Base-by-base conservation (phyloP, 129 eudicot species). In the Chrysanthemum lavandulifolium region DNA sequence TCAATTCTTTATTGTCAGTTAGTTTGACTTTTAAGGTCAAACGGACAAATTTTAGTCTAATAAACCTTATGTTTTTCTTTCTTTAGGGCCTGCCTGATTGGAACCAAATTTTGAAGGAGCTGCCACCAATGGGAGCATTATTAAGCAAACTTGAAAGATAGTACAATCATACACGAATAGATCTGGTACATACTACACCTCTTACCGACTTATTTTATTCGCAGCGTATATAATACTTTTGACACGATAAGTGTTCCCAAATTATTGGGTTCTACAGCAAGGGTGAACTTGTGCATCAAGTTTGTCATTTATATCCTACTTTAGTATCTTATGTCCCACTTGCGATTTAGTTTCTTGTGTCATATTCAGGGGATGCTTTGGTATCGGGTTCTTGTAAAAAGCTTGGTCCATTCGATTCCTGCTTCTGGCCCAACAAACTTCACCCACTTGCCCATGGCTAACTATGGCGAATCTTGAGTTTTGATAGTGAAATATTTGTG, bases 101-200 rank as follows among this genome's bases (percentile, higher is more conserved):
- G 99, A 80, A 79, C 79, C 87, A 88, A 76, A 86, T 95, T 63
- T 75, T 85, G 84, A 83, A 91, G 86, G 99, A 95, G 70, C 67
- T 95, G 79, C 99, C 99, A n/a, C 84, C 88, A 61, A 84, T 85
- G 95, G 99, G 91, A 52, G 91, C 86, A 23, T 79, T 95, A 33
- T 77, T 90, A 50, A 88, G 99, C 96, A 86, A 95, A 81, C 94
- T 95, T 13, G 99, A 95, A 87, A 88, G 96, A 84, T 95, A 78
- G 75, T 68, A 69, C 63, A 13, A 25, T 78, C 51, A 6, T 62
- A 61, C 60, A 15, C 43, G 13, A 63, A 49, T 2, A 45, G 69
- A 11, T 76, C 53, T 23, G 29, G 69, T 77, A 69, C 50, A 76
- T 18, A 33, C 70, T 69, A 21, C 43, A 49, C 57, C 15, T 57